phyloP scores from a whole-genome alignment of 768 basidiomycete genomes.

The Trametes punicea region DNA sequence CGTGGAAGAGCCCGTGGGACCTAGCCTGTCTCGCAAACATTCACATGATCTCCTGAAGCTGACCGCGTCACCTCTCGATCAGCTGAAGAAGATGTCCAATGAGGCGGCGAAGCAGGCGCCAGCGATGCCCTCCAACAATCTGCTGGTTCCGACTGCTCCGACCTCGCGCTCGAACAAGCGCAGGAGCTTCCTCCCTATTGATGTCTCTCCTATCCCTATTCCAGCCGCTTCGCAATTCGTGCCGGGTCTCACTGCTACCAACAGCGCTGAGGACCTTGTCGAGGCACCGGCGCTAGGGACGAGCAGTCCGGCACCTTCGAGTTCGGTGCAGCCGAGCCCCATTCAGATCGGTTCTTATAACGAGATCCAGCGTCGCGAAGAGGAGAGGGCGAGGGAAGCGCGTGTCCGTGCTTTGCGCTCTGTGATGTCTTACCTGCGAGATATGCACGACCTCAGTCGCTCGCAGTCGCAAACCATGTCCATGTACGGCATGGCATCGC shows the following conservation, averaged over 20 bases:
- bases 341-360: slow-evolving; percentile 40
- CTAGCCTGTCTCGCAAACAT: slow-evolving; percentile 16
- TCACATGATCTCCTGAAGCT: slow-evolving; percentile 17
- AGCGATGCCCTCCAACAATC: slow-evolving; percentile 21
- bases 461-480: slow-evolving; percentile 55
- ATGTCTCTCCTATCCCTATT: slow-evolving; percentile 62
- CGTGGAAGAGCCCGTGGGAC: slow-evolving; percentile 12
- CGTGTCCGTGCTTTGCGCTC: slow-evolving; percentile 81
- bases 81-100: slow-evolving; percentile 22
- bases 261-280: slow-evolving; percentile 33
- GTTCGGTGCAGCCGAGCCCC: slow-evolving; percentile 39
- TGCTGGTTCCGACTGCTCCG: slow-evolving; percentile 42
- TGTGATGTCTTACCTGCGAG: slow-evolving; percentile 93
- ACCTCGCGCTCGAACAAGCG: slow-evolving; percentile 62
- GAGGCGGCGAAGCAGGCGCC: slow-evolving; percentile 23
- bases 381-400: slow-evolving; percentile 66
- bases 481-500: slow-evolving; percentile 52
- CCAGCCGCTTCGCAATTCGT: slow-evolving; percentile 64
- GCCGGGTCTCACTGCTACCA: slow-evolving; percentile 44
- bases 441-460: slow-evolving; percentile 88
- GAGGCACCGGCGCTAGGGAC: slow-evolving; percentile 19
- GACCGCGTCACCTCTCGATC: slow-evolving; percentile 9
- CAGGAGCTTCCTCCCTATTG: slow-evolving; percentile 87
- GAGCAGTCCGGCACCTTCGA: slow-evolving; percentile 21
- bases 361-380: slow-evolving; percentile 57